A percentile compares a stretch with the other conserved stretches of the same genome.
Conservation (phyloP, 1,284 basidiomycete genomes). For the Boletus calvinii region DNA sequence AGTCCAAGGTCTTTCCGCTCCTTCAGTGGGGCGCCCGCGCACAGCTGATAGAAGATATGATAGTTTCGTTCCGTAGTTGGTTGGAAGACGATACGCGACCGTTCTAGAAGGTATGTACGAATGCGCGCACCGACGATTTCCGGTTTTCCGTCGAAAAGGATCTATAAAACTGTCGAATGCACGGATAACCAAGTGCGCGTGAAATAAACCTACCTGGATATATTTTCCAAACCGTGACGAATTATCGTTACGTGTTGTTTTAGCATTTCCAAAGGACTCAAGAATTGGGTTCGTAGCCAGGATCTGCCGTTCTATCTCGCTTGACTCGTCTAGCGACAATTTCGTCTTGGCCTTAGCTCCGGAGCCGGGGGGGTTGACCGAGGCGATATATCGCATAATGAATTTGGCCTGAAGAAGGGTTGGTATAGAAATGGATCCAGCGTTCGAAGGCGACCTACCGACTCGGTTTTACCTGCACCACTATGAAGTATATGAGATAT, state of each 20-base stretch:
- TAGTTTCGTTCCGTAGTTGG: constrained; percentile 97
- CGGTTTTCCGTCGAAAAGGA: constrained; percentile 92
- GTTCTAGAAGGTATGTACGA: constrained; percentile 95
- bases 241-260: constrained; percentile 99
- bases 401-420: constrained; percentile 78
- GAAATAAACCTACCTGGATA: constrained; percentile 74
- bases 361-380: constrained; percentile 84
- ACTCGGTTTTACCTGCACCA: constrained; percentile 99
- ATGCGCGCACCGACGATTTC: constrained; percentile 98
- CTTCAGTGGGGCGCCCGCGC: constrained; percentile 92
- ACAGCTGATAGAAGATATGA: constrained; percentile 99
- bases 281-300: constrained; percentile 98
- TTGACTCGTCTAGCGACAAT: constrained; percentile 75
- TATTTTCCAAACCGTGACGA: constrained; percentile 99
- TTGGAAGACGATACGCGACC: constrained; percentile 96
- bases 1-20: constrained; percentile 95
- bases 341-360: constrained; percentile 67
- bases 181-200: constrained; percentile 1
- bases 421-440: constrained; percentile 4
- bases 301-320: constrained; percentile 96
- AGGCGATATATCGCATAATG: constrained; percentile 99
- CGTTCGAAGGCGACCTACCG: constrained; percentile 49
- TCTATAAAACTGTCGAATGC: constrained; percentile 47
- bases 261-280: constrained; percentile 99
- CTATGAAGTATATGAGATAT: constrained; percentile 43